Evolutionary conservation across 176 grass and related monocot genomes (phyloP), one percentile per base, ranked within the genome.

Genomic region (Pontederia paniculata): DNA sequence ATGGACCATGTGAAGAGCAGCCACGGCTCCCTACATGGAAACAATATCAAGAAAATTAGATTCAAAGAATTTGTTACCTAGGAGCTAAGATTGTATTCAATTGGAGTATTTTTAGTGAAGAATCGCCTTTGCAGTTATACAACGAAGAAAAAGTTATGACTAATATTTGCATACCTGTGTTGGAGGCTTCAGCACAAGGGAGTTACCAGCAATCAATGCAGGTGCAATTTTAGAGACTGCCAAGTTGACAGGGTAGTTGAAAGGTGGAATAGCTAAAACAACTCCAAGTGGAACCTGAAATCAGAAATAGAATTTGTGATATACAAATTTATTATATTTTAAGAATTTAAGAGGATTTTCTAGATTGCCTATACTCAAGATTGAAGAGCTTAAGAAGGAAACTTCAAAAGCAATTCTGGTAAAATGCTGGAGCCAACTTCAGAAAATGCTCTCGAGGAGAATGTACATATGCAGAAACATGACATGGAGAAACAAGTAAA

Each of bases 191-290:
- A 97, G 77, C 48, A 97, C 86, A 54, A 97, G 77, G 62, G 93
- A 20, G 67, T 97, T 97, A 46, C 93, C 93, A 42, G 93, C 86
- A 63, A 97, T 97, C 44, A 97, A 63, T 44, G 93, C 93, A 72
- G 93, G 93, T 25, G 74, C 86, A 41, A 97, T 97, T 81, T 97
- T 97, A 15, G 93, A 97, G 68, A 97, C 93, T 5, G 93, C 93
- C 55, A 97, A 44, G 61, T 97, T 97, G 52, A 97, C 93, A 45
- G 93, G 93, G 71, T 97, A 97, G 77, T 97, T 97, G 62, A 97
- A 97, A 31, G 93, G 93, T 11, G 93, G 93, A 46, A 97, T 97
- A 62, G 93, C 93, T 74, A 97, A 78, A 71, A 97, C 83, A 52
- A 97, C 86, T 64, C 93, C 93, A 71, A 97, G 86, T 48, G 93